Percentiles rank a stretch among this genome's conserved stretches.
Conservation (phyloP, 805 yeast species). For the Candida pseudoglaebosa region DNA sequence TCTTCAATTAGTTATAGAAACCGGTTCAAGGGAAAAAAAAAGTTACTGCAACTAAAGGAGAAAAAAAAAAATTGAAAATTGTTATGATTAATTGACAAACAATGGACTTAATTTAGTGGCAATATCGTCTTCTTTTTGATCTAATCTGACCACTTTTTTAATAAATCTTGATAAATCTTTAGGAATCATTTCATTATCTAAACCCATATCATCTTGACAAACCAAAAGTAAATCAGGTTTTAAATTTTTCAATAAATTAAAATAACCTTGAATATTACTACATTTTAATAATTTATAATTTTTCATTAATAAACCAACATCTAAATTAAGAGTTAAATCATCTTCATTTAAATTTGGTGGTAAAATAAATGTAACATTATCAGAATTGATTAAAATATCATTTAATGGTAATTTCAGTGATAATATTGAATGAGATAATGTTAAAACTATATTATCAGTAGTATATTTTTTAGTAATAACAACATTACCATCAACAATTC, state of each 20-base stretch:
- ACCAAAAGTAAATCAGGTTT: constrained; percentile 39
- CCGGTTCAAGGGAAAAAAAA: too few species aligned
- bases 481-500: constrained; percentile 2
- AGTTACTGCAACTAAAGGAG: too few species aligned
- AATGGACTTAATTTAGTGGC: constrained; percentile 10
- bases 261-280: constrained; percentile 37
- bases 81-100: constrained; percentile 6
- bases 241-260: constrained; percentile 34
- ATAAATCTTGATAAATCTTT: constrained; percentile 36
- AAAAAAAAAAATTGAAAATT: too few species aligned
- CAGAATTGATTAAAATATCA: constrained; percentile 33
- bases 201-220: constrained; percentile 41
- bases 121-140: constrained; percentile 15
- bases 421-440: constrained; percentile 39
- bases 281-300: constrained; percentile 40
- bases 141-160: constrained; percentile 27
- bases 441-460: constrained; percentile 36
- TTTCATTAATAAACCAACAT: constrained; percentile 6
- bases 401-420: constrained; percentile 33
- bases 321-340: constrained; percentile 26
- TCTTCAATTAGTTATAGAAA: too few species aligned
- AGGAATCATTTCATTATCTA: constrained; percentile 21
- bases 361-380: constrained; percentile 40
- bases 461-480: constrained; percentile 17
- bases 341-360: constrained; percentile 41